Evolutionary conservation across 345 rosid genomes (phyloP), one percentile per base, ranked within the genome.

Genomic region (Murraya koenigii): DNA sequence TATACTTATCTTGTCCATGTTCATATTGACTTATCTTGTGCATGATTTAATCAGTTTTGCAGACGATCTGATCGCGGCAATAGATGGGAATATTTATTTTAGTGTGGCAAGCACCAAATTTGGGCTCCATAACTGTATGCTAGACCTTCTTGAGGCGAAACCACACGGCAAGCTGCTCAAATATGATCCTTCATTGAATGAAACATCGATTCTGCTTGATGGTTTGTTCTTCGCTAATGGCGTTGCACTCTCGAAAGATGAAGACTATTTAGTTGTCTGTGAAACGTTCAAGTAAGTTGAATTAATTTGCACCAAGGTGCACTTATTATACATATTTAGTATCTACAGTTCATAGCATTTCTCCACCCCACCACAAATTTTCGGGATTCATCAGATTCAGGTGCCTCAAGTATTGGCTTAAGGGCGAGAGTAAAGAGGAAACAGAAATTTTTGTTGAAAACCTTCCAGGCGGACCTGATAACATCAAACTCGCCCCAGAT

Each of bases 111-210:
- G 86, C 87, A 88, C 90, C 71, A 88, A 88, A 81, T 87, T 82
- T 67, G 83, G 66, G 5, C 10, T 83, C 28, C 73, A 75, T 4
- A 1, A 87, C 10, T 88, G 88, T 88, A 63, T 38, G 66, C 80
- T 88, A 6, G 92, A 90, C 62, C 4, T 86, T 36, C 81, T 88
- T 5, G 92, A 87, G 81, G 93, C 87, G 32, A 85, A 72, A 54
- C 91, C 93, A 63, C 72, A 84, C 19, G 93, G 91, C 10, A 89
- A 83, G 83, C 75, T 90, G 55, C 91, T 90, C 75, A 85, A 83
- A 72, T 86, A 80, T 60, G 86, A 90, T 44, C 89, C 91, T 8
- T 75, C 80, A 5, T 74, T 58, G 35, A 78, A 82, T 4, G 69
- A 80, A 56, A 87, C 90, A 3, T 69, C 86, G 0, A 9, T 90